These are phyloP conservation scores for Talaromyces borbonicus DNA, from an alignment of 495 filamentous ascomycete species.

Conservation along the genomic window DNA sequence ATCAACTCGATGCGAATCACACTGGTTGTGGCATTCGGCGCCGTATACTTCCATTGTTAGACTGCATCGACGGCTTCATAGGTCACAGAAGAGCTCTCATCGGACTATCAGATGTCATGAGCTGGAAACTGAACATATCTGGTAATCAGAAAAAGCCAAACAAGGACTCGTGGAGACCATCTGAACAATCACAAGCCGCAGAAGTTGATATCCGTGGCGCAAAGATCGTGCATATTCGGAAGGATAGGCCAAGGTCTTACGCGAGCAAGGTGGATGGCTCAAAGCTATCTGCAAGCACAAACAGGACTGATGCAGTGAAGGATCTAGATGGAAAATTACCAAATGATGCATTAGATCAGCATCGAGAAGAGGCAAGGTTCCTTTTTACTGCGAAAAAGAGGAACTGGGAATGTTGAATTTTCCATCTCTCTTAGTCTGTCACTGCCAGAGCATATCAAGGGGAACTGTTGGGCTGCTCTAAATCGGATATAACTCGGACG, in stretches of 20 bases:
- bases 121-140: constrained; percentile 10
- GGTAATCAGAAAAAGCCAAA: not conserved
- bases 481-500: no score
- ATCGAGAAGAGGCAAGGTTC: constrained; percentile 21
- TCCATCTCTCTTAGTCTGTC: not conserved
- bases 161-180: constrained; percentile 19
- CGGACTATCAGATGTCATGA: constrained; percentile 48
- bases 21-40: constrained; percentile 66
- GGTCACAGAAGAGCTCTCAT: constrained; percentile 57
- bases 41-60: constrained; percentile 55
- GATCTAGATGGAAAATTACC: constrained; percentile 5
- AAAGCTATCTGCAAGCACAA: constrained; percentile 2
- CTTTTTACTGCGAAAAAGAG: constrained; percentile 33
- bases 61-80: constrained; percentile 53
- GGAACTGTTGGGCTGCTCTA: no score
- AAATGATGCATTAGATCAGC: constrained; percentile 13
- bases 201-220: constrained; percentile 24
- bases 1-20: constrained; percentile 73
- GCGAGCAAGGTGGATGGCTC: not conserved
- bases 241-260: not conserved
- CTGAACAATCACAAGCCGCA: constrained; percentile 14
- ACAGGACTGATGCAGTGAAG: constrained; percentile 1
- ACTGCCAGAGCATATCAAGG: not conserved
- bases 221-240: constrained; percentile 17
- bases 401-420: constrained; percentile 24